These are phyloP conservation scores for Aureobasidium sp. DNA, from an alignment of 2,329 filamentous ascomycete genomes.

Conservation along the genomic window DNA sequence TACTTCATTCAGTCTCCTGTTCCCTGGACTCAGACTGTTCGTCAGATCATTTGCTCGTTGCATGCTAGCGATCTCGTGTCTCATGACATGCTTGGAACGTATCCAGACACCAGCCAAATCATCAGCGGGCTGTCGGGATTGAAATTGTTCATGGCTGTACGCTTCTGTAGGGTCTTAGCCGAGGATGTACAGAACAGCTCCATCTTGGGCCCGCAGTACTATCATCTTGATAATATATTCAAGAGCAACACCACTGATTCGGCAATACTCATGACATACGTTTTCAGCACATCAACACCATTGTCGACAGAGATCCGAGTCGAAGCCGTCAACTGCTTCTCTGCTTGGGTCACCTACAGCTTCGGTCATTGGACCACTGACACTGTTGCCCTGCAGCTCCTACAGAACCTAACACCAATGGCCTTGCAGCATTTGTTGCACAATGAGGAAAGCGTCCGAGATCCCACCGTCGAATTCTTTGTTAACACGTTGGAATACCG, in stretches of 20 bases:
- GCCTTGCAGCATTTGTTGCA: conserved; percentile 55
- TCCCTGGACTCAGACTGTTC: conserved; percentile 59
- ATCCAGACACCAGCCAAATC: not conserved
- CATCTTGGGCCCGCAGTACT: conserved; percentile 2
- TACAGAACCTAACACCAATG: conserved; percentile 54
- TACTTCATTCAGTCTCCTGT: conserved; percentile 66
- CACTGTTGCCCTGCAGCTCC: conserved; percentile 49
- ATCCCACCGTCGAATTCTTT: conserved; percentile 56
- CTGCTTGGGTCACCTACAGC: conserved; percentile 65
- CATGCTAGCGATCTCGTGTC: not conserved
- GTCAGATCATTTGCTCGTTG: conserved; percentile 45
- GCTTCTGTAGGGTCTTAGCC: conserved; percentile 8
- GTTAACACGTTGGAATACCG: conserved; percentile 59
- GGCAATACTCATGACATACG: not conserved
- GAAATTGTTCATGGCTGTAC: conserved; percentile 2
- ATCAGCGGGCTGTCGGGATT: not conserved
- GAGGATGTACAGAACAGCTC: conserved; percentile 10
- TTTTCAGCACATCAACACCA: not conserved
- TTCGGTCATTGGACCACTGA: conserved; percentile 56
- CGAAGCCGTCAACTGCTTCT: conserved; percentile 30
- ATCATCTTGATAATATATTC: conserved; percentile 4
- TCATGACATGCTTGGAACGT: conserved; percentile 16
- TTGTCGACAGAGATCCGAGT: conserved; percentile 14
- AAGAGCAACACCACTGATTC: conserved; percentile 10
- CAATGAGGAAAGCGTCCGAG: conserved; percentile 51